A percentile compares a stretch with the other conserved stretches of the same genome.
phyloP scores from a whole-genome alignment of 2,329 filamentous ascomycete species.

The Phyllosticta capitalensis region DNA sequence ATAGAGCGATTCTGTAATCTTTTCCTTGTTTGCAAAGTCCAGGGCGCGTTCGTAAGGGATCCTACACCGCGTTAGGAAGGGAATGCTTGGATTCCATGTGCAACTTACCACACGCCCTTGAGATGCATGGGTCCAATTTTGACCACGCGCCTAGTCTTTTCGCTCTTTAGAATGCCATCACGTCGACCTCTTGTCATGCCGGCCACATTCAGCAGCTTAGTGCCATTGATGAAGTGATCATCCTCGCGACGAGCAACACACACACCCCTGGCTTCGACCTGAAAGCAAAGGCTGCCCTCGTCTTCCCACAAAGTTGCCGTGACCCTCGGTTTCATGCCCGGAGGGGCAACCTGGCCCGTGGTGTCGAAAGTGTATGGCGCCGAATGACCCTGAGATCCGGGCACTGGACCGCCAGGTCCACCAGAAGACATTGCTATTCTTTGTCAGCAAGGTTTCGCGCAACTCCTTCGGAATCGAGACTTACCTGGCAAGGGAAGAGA shows the following conservation, averaged over 20 bases:
- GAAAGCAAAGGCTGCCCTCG: constrained; percentile 93
- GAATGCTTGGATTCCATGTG: background rate
- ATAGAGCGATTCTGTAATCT: constrained; percentile 92
- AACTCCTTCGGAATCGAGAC: constrained; percentile 8
- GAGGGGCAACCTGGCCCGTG: constrained; percentile 85
- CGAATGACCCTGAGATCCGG: constrained; percentile 32
- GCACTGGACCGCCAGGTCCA: constrained; percentile 14
- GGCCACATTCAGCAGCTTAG: constrained; percentile 91
- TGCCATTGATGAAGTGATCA: constrained; percentile 99
- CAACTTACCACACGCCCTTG: constrained; percentile 83
- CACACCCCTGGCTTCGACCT: constrained; percentile 91
- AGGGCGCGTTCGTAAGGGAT: constrained; percentile 97
- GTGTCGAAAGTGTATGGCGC: constrained; percentile 59
- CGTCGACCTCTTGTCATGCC: constrained; percentile 94
- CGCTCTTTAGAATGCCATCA: constrained; percentile 94
- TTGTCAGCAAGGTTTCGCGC: background rate
- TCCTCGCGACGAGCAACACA: constrained; percentile 94
- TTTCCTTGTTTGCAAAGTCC: constrained; percentile 98
- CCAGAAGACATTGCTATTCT: constrained; percentile 13
- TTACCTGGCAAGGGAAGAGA: constrained; percentile 55
- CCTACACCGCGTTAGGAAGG: constrained; percentile 43
- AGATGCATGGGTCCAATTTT: constrained; percentile 99
- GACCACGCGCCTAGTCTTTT: constrained; percentile 92
- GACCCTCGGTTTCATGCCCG: constrained; percentile 91
- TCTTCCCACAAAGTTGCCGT: constrained; percentile 98